Evolutionary conservation across 345 rosid species (phyloP), one percentile per base, ranked within the genome.

Genomic region (Clarkia xantiana): DNA sequence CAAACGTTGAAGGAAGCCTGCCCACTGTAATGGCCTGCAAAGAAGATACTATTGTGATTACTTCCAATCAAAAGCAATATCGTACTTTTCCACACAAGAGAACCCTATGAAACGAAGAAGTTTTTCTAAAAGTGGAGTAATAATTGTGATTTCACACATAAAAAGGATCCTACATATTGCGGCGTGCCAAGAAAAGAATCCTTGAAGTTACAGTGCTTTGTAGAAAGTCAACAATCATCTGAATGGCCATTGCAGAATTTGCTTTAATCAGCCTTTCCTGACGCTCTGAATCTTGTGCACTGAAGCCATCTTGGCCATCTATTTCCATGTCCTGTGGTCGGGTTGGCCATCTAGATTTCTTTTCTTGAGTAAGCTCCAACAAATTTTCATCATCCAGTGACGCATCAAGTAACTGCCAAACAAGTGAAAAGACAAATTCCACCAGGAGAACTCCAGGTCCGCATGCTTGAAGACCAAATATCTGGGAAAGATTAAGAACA

Each of bases 321-420:
- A 91, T 70, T 42, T 79, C 84, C 90, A 86, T 80, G 57, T 67
- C 77, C 36, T 62, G 61, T 25, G 72, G 51, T 47, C 59, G 59
- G 42, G 60, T 50, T 14, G 71, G 68, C 96, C 98, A 91, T 62
- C 53, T 58, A 51, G 83, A 73, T 41, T 61, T 74, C 71, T 68
- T 75, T 50, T 79, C 78, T 41, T 72, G 62, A 46, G 84, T 71
- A 54, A 69, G 75, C 54, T 84, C 86, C 61, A 91, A 69, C 67
- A 91, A 68, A 36, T 87, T 81, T 75, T 91, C 96, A 49, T 84
- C 98, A 53, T 80, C 94, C 63, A 91, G 60, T 45, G 95, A 79
- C 50, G 90, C 98, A 78, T 91, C 98, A 66, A 91, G 80, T 49
- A 91, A 72, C 62, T 91, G 87, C 81, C 85, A 91, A 49, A 80